Base-by-base conservation (phyloP, 2,329 filamentous ascomycete species). In the Acrocalymma vagum region DNA sequence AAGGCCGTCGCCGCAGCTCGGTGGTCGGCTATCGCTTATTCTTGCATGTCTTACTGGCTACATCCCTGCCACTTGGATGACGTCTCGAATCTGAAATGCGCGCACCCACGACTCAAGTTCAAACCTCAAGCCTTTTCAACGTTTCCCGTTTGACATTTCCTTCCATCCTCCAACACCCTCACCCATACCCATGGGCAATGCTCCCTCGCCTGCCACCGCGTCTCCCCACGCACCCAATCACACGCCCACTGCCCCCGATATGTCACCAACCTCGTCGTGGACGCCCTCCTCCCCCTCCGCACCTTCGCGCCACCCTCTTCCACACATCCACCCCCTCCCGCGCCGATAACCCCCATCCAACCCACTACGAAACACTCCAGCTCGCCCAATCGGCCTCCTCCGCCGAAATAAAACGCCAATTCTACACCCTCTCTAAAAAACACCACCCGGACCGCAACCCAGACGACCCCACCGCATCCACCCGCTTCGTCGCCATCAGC, bases 381-480 rank as follows among this genome's bases (percentile, higher is more conserved):
- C 70, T 99, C n/a, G 72, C 82, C 0, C 77, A 79, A 27, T 80
- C 81, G 51, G 92, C 93, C 26, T 83, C 87, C 11, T 73, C 81
- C 1, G 75, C 78, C 7, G 90, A 96, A 37, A 92, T 97, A 48
- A 97, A 97, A 72, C 93, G 88, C 86, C 73, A 83, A 67, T 99
- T 96, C 81, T 97, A 96, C 79, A 73, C 80, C 47, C 88, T 97
- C 67, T 96, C 91, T 63, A 95, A 96, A 73, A 75, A 81, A 38
- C 87, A 96, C 79, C 94, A 99, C 72, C 94, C 94, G 1, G 94
- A 99, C 78, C 84, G 85, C 66, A 95, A 97, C 77, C 89, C 80
- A 45, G 65, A 81, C 56, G 87, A 96, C 71, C 87, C 88, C 4
- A 66, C 74, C 43, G 88, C 92, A 48, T 78, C 85, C 4, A 74